Evolutionary conservation across 2,329 filamentous ascomycete genomes (phyloP), one percentile per base, ranked within the genome.

Genomic region (Lecanosticta acicola): DNA sequence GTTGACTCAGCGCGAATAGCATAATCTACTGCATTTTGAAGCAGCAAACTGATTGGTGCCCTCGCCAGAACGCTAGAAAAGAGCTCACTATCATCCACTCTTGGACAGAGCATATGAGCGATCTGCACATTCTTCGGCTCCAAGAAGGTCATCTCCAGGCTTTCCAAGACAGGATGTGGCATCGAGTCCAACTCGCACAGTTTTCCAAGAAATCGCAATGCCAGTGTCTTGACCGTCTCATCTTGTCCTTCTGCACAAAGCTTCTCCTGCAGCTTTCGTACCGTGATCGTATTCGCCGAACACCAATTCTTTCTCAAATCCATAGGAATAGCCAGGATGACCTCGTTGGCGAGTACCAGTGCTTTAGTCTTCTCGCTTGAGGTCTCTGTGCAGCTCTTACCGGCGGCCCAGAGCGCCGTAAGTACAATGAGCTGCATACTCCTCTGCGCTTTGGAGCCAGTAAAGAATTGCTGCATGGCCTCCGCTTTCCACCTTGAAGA

Each of bases 231-330:
- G 21, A 60, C 34, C n/a, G 18, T 37, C 10, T 40, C 37, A 19
- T 57, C 49, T 16, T 58, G 32, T 1, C 55, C 50, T 5, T 43
- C 47, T 4, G 54, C 54, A 9, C 58, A 48, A 3, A 59, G 51
- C 36, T 64, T 65, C 36, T 66, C 60, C 24, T 66, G 57, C 34
- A 68, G 33, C 45, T 65, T 67, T 34, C 60, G 54, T 8, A 65
- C 43, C 24, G 61, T 54, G 26, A 53, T 47, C 3, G 47, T 45
- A 37, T 67, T 67, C 4, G 55, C 54, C 7, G 50, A 45, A 21
- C 59, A 59, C 62, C 64, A 66, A 13, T 59, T 56, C 13, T 59
- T 50, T 10, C 57, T 50, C 4, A 56, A 47, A n/a, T 59, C 51
- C 3, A 43, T 29, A 1, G 62, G 57, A 2, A 68, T 50, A 2